These are phyloP conservation scores for Zea luxurians DNA, from an alignment of 176 grass and related monocot species.

Conservation along the genomic window DNA sequence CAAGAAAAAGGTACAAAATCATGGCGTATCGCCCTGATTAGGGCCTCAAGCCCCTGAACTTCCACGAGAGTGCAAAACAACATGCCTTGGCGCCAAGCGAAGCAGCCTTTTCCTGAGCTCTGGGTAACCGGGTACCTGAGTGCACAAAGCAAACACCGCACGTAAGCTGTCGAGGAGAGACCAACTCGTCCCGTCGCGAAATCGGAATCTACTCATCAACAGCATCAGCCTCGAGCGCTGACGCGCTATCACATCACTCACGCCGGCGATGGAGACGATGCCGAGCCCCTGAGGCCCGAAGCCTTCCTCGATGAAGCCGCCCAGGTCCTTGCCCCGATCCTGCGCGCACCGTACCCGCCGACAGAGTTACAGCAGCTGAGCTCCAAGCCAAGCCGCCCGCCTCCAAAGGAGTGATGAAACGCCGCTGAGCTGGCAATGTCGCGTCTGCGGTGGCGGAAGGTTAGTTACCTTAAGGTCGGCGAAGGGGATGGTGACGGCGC, in stretches of 20 bases:
- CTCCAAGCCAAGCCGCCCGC: too few species aligned
- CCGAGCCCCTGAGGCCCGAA: slow-evolving; percentile 75
- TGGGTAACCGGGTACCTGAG: slow-evolving; percentile 67
- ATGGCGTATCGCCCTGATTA: too few species aligned
- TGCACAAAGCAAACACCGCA: neutral
- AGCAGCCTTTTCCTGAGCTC: slow-evolving; percentile 64
- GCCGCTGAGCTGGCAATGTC: too few species aligned
- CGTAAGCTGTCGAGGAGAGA: too few species aligned
- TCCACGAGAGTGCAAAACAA: neutral
- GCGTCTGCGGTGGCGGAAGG: too few species aligned
- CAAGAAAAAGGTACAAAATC: neutral
- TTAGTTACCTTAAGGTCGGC: neutral
- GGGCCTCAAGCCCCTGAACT: too few species aligned
- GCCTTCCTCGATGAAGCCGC: slow-evolving; percentile 76
- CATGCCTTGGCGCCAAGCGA: slow-evolving; percentile 65
- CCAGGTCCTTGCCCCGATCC: slow-evolving; percentile 71
- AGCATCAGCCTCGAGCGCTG: too few species aligned
- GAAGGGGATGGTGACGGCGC: too few species aligned
- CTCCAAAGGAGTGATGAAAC: too few species aligned
- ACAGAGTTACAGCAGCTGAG: neutral
- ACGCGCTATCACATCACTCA: slow-evolving; percentile 33
- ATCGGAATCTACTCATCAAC: neutral
- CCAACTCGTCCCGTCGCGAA: too few species aligned
- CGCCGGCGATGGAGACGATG: slow-evolving; percentile 74
- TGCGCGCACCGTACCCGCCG: slow-evolving; percentile 27